Evolutionary conservation across 495 filamentous ascomycete species (phyloP).

Genomic region (Paragyromitra xinjiangensis): DNA sequence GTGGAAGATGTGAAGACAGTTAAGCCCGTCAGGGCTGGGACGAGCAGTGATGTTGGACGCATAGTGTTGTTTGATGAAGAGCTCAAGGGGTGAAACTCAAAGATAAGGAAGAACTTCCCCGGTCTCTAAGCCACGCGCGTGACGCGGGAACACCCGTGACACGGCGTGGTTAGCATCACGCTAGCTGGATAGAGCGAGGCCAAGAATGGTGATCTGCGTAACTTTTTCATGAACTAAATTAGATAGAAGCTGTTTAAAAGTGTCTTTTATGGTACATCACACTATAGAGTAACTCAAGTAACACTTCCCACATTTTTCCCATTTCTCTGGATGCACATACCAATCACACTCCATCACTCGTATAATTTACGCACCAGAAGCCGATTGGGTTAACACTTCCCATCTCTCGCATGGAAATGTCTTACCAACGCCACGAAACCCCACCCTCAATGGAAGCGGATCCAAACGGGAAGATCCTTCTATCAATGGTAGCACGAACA

Average conservation of each 20-base stretch:
- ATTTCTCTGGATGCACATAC: not conserved
- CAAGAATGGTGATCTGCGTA: not conserved
- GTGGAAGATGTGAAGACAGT: conserved; percentile 17
- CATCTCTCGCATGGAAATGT: not conserved
- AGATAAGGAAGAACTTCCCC: not conserved
- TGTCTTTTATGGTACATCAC: not conserved
- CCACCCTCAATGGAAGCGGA: not conserved
- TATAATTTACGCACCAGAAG: not conserved
- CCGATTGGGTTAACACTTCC: not conserved
- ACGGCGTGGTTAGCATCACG: not conserved
- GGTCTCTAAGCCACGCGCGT: not conserved
- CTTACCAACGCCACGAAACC: not conserved
- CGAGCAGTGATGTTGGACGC: conserved; percentile 31
- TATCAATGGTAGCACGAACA: not conserved
- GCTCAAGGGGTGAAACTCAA: not conserved
- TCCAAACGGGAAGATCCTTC: not conserved
- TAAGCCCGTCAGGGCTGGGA: conserved; percentile 32
- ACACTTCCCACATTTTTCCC: not conserved
- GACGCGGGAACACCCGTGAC: conserved; percentile 6
- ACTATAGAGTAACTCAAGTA: no score
- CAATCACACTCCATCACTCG: not conserved
- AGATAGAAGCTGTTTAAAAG: not conserved
- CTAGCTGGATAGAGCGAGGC: no score
- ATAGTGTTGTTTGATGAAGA: conserved; percentile 7
- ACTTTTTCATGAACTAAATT: not conserved